Evolutionary conservation across 1,284 basidiomycete genomes (phyloP).

Genomic region (Agaricales sp.): DNA sequence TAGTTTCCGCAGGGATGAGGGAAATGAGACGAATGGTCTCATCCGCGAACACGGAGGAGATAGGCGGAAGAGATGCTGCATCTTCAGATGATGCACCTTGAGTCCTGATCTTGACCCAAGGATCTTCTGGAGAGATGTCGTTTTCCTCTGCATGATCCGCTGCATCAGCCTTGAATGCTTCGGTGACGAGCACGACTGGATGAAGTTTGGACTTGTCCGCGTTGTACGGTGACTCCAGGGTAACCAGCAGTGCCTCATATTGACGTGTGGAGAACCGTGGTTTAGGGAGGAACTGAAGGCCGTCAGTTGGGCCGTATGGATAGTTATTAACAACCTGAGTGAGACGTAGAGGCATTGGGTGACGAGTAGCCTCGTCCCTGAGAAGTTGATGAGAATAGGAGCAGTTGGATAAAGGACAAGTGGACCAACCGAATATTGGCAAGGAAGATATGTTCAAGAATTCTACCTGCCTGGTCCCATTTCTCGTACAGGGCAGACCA

Average conservation of each 20-base stretch:
- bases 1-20: constrained; percentile 11
- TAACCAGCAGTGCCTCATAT: constrained; percentile 51
- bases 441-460: constrained; percentile 66
- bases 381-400: constrained; percentile 5
- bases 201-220: constrained; percentile 33
- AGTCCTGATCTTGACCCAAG: constrained; percentile 51
- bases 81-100: constrained; percentile 17
- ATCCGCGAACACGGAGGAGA: constrained; percentile 47
- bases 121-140: constrained; percentile 4
- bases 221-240: constrained; percentile 33
- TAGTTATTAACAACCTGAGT: constrained; percentile 59
- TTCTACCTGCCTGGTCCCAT: constrained; percentile 61
- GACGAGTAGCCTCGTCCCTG: constrained; percentile 48
- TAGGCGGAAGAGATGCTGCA: constrained; percentile 19
- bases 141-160: constrained; percentile 25
- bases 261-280: constrained; percentile 55
- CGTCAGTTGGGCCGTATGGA: constrained; percentile 35
- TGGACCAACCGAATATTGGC: constrained; percentile 50
- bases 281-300: constrained; percentile 34
- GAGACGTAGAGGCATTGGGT: constrained; percentile 55
- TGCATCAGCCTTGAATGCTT: constrained; percentile 42
- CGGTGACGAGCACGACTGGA: constrained; percentile 45
- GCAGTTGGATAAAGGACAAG: constrained; percentile 5
- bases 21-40: constrained; percentile 46
- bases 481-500: constrained; percentile 55